A percentile compares a stretch with the other conserved stretches of the same genome.
Evolutionary conservation across 805 yeast genomes (phyloP).

Genomic region (Metschnikowia lachancei): DNA sequence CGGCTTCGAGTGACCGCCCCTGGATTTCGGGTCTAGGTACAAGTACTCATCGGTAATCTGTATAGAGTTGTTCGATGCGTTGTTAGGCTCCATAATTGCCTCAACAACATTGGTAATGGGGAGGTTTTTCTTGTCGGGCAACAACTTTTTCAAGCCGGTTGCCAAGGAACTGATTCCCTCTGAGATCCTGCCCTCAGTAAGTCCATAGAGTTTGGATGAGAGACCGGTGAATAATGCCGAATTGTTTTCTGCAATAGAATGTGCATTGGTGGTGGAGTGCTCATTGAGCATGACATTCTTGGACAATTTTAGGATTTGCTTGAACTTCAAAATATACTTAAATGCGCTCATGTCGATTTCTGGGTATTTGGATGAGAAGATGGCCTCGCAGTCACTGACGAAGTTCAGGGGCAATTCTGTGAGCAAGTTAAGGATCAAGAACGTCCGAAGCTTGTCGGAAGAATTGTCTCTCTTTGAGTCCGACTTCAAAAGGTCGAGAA

Average conservation of each 20-base stretch:
- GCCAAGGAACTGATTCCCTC: constrained; percentile 90
- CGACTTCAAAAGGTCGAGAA: constrained; percentile 54
- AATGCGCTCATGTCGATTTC: constrained; percentile 59
- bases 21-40: constrained; percentile 83
- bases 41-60: constrained; percentile 84
- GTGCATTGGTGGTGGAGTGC: constrained; percentile 29
- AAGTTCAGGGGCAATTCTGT: constrained; percentile 39
- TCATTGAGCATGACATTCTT: constrained; percentile 21
- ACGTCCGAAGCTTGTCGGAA: constrained; percentile 83
- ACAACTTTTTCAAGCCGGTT: constrained; percentile 77
- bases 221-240: constrained; percentile 68
- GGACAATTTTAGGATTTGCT: constrained; percentile 64
- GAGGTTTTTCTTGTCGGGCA: constrained; percentile 84
- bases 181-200: constrained; percentile 77
- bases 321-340: constrained; percentile 72
- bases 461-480: constrained; percentile 57
- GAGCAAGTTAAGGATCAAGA: constrained; percentile 67
- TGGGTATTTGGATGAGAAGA: constrained; percentile 50
- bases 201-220: constrained; percentile 73
- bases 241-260: constrained; percentile 34
- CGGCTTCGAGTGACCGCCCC: constrained; percentile 87
- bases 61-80: constrained; percentile 59
- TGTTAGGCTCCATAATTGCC: constrained; percentile 80
- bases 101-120: constrained; percentile 91
- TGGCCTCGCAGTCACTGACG: constrained; percentile 57